These are phyloP conservation scores for Scedosporium minutisporum DNA, from an alignment of 2,329 filamentous ascomycete species.

Conservation along the genomic window DNA sequence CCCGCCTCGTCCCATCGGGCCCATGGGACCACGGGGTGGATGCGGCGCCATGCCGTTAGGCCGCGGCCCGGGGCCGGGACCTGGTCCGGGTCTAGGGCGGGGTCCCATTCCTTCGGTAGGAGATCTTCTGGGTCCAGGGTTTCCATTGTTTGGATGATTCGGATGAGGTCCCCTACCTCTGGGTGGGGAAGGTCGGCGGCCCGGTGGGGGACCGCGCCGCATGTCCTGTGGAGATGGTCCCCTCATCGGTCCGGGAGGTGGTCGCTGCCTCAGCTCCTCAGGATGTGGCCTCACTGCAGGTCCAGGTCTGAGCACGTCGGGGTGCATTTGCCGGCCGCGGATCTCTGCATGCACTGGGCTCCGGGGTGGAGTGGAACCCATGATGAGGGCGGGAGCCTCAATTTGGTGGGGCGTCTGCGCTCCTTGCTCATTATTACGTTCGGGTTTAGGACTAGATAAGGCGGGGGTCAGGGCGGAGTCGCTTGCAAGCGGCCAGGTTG, in stretches of 20 bases:
- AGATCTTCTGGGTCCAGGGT: not conserved
- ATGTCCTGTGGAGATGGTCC: not conserved
- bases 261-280: not conserved
- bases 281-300: not conserved
- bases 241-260: not conserved
- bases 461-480: not conserved
- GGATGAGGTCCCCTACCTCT: not conserved
- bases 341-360: not conserved
- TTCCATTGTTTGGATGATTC: not conserved
- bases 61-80: not conserved
- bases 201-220: not conserved
- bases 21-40: not conserved
- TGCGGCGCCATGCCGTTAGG: not conserved
- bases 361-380: not conserved
- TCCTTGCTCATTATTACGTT: not conserved
- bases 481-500: not conserved
- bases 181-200: not conserved
- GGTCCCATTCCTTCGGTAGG: not conserved
- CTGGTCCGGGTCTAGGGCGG: not conserved
- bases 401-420: not conserved
- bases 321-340: not conserved
- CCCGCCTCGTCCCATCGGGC: not conserved
- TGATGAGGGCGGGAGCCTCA: not conserved
- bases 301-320: not conserved
- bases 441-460: not conserved